These are phyloP conservation scores for Arxiozyma slooffiae DNA, from an alignment of 1,139 yeast species.

Conservation along the genomic window DNA sequence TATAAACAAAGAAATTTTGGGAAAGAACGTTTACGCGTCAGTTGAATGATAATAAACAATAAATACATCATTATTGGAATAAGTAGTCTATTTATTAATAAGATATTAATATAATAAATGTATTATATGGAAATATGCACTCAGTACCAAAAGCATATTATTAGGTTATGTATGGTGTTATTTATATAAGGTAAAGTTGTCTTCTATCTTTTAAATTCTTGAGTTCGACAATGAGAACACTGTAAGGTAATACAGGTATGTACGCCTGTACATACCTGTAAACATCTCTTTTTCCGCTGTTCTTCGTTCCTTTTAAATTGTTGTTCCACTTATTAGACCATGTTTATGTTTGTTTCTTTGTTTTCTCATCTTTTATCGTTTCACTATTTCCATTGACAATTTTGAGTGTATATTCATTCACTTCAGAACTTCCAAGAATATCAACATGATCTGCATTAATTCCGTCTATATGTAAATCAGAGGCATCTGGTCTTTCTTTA, in stretches of 20 bases:
- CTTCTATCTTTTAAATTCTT: too few relatives aligned
- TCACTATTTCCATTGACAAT: slow-evolving; percentile 79
- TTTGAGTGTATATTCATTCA: slow-evolving; percentile 71
- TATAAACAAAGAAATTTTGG: not conserved
- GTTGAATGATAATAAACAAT: not conserved
- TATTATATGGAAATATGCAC: not conserved
- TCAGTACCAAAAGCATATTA: too few relatives aligned
- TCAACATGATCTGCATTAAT: slow-evolving; percentile 97
- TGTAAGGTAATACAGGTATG: not conserved
- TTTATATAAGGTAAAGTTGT: not conserved
- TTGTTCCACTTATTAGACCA: slow-evolving; percentile 41
- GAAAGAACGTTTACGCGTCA: not conserved
- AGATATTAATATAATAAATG: not conserved
- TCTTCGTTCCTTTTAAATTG: not conserved
- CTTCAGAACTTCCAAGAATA: slow-evolving; percentile 83
- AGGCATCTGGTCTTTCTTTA: slow-evolving; percentile 84
- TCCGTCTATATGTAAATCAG: slow-evolving; percentile 94
- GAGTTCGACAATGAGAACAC: not conserved
- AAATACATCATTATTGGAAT: not conserved
- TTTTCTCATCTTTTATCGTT: slow-evolving; percentile 47
- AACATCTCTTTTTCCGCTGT: not conserved
- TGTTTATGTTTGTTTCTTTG: too few relatives aligned
- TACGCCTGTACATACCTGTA: not conserved
- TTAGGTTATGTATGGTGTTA: not conserved
- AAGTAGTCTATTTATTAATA: not conserved